phyloP scores from a whole-genome alignment of 177 flowering plant genomes.

The Vitis hybrid region DNA sequence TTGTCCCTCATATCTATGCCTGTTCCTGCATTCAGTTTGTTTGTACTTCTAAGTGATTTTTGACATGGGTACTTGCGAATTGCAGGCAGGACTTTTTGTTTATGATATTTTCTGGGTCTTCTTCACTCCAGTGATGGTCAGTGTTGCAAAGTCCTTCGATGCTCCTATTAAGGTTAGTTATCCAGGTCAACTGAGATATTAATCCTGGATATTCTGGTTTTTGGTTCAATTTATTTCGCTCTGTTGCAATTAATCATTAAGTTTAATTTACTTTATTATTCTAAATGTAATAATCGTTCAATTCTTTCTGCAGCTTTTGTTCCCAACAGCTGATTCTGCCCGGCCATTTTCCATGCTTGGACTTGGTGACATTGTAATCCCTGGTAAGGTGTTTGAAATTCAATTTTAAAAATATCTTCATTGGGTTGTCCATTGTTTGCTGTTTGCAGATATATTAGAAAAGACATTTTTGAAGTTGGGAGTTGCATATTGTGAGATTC shows the following conservation, averaged over 20 bases:
- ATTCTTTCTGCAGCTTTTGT: constrained; percentile 69
- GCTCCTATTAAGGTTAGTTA: constrained; percentile 94
- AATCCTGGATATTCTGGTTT: background rate
- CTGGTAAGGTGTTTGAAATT: constrained; percentile 51
- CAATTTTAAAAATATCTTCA: background rate
- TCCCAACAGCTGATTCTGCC: constrained; percentile 78
- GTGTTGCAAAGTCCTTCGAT: constrained; percentile 99
- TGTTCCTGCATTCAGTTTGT: background rate
- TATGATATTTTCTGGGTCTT: constrained; percentile 99
- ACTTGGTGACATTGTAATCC: constrained; percentile 98
- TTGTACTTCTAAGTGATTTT: background rate
- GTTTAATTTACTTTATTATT: background rate
- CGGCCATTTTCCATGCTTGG: constrained; percentile 98
- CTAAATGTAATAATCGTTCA: background rate
- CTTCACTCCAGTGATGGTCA: constrained; percentile 99
- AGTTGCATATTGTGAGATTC: background rate
- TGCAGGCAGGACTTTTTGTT: constrained; percentile 93
- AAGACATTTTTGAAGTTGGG: background rate
- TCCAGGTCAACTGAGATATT: constrained; percentile 1
- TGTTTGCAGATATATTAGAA: background rate
- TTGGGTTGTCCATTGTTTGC: background rate
- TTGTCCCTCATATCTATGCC: too few species aligned
- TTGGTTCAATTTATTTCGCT: background rate
- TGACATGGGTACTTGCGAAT: background rate
- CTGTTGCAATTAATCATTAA: too few species aligned